Conservation (phyloP, 768 basidiomycete genomes). For the Lyophyllum semitale region DNA sequence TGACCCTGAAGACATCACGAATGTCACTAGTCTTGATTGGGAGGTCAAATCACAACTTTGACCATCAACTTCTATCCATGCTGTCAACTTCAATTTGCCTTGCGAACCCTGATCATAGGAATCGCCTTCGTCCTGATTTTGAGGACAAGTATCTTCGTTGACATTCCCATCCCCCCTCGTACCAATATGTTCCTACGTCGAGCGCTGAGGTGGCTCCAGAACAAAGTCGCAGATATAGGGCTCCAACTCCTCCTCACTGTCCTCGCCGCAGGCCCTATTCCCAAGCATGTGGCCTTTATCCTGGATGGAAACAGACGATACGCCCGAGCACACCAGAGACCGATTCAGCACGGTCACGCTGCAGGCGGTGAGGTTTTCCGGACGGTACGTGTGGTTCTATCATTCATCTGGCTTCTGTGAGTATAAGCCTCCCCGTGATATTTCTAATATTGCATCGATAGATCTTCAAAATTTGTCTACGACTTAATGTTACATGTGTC, state of each 20-base stretch:
- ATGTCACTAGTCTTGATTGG: too few species aligned
- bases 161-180: too few species aligned
- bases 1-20: too few species aligned
- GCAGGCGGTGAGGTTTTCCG: conserved; percentile 83
- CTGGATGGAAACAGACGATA: conserved; percentile 98
- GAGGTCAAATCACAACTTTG: too few species aligned
- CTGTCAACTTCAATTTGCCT: too few species aligned
- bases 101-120: too few species aligned
- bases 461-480: conserved; percentile 9
- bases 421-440: too few species aligned
- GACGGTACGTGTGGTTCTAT: conserved; percentile 51
- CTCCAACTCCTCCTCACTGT: conserved; percentile 29
- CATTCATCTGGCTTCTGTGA: conserved; percentile 1
- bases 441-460: not conserved
- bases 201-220: not conserved
- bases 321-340: conserved; percentile 69
- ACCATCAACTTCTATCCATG: too few species aligned
- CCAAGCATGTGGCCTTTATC: conserved; percentile 88
- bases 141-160: too few species aligned
- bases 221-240: conserved; percentile 12
- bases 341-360: conserved; percentile 77
- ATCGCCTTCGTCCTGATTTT: too few species aligned
- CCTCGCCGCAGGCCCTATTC: conserved; percentile 85
- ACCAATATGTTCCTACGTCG: not conserved
- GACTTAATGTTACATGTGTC: too few species aligned